Evolutionary conservation across 768 basidiomycete genomes (phyloP).

Genomic region (Lentinula guzmanii): DNA sequence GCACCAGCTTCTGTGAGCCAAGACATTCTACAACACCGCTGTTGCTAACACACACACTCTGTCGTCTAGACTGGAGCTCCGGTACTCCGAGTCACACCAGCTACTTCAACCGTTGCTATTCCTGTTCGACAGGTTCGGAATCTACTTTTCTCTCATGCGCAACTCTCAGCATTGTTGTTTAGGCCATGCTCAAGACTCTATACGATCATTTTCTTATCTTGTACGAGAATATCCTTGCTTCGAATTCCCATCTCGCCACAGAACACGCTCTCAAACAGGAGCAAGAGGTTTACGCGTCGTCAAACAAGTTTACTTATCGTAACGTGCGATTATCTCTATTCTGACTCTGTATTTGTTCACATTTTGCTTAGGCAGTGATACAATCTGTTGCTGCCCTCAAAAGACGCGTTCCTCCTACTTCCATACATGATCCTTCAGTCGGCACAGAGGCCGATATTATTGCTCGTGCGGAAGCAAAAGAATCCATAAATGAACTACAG

Average conservation of each 20-base stretch:
- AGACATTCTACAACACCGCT: background rate
- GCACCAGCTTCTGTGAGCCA: slow-evolving; percentile 22
- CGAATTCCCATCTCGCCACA: slow-evolving; percentile 56
- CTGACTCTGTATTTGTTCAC: background rate
- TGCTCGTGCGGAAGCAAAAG: slow-evolving; percentile 48
- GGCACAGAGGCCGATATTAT: slow-evolving; percentile 67
- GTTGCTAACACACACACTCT: background rate
- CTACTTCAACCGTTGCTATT: slow-evolving; percentile 64
- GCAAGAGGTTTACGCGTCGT: slow-evolving; percentile 67
- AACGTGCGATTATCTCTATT: slow-evolving; percentile 44
- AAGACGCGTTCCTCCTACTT: slow-evolving; percentile 47
- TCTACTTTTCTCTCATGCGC: slow-evolving; percentile 2
- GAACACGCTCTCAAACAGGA: slow-evolving; percentile 83
- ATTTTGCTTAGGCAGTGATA: slow-evolving; percentile 37
- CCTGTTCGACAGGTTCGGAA: slow-evolving; percentile 64
- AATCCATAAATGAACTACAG: slow-evolving; percentile 44
- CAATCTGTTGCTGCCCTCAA: slow-evolving; percentile 45
- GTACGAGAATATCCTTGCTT: slow-evolving; percentile 50
- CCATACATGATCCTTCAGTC: slow-evolving; percentile 61
- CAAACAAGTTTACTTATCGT: slow-evolving; percentile 77
- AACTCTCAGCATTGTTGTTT: background rate
- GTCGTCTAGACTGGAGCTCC: slow-evolving; percentile 51
- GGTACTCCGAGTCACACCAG: slow-evolving; percentile 57
- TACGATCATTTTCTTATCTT: slow-evolving; percentile 68
- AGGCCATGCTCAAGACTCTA: slow-evolving; percentile 72